These are phyloP conservation scores for Penicillium sp. DNA, from an alignment of 2,329 filamentous ascomycete genomes.

Conservation along the genomic window DNA sequence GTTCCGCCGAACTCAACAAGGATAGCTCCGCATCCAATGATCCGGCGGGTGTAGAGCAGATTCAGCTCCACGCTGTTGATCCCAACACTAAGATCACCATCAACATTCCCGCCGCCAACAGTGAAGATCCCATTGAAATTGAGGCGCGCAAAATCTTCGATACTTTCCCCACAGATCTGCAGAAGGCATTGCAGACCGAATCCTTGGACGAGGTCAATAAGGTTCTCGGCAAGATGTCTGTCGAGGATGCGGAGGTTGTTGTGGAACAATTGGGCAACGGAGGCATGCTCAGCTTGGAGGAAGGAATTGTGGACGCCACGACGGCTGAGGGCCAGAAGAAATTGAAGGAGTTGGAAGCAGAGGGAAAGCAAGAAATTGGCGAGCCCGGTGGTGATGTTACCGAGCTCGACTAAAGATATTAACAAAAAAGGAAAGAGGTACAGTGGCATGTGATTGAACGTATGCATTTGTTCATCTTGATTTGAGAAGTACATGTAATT, in stretches of 20 bases:
- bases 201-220: slow-evolving; percentile 85
- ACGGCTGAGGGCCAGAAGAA: slow-evolving; percentile 79
- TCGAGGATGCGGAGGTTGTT: slow-evolving; percentile 81
- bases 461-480: slow-evolving; percentile 4
- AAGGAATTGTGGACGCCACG: slow-evolving; percentile 92
- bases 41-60: slow-evolving; percentile 78
- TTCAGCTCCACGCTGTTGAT: slow-evolving; percentile 94
- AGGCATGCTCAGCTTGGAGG: slow-evolving; percentile 84
- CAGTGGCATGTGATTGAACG: slow-evolving; percentile 3
- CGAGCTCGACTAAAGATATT: slow-evolving; percentile 32
- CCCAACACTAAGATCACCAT: slow-evolving; percentile 91
- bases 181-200: slow-evolving; percentile 80
- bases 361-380: slow-evolving; percentile 48
- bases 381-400: slow-evolving; percentile 52
- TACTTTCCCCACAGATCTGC: slow-evolving; percentile 75
- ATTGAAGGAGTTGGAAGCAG: slow-evolving; percentile 70
- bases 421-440: background rate
- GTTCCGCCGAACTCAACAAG: slow-evolving; percentile 70
- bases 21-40: slow-evolving; percentile 54
- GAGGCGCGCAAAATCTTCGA: slow-evolving; percentile 76
- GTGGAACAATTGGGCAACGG: slow-evolving; percentile 79
- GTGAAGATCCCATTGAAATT: slow-evolving; percentile 61
- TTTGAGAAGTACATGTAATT: background rate
- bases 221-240: slow-evolving; percentile 82
- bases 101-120: slow-evolving; percentile 68